A percentile compares a stretch with the other conserved stretches of the same genome.
phyloP scores from a whole-genome alignment of 2,329 filamentous ascomycete species.

The Diaporthe amygdali region DNA sequence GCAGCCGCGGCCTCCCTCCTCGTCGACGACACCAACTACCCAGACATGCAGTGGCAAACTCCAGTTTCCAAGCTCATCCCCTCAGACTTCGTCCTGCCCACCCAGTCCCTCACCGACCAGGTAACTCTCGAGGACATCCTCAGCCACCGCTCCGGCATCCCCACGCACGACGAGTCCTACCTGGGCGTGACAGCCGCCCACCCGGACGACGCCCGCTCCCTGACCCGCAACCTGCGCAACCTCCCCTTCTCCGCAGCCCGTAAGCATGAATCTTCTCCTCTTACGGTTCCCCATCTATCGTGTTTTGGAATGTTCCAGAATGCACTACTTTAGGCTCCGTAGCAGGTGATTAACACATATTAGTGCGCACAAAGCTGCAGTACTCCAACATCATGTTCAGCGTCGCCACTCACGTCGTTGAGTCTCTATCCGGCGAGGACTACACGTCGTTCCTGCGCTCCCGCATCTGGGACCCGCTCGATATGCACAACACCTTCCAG shows the following conservation, averaged over 20 bases:
- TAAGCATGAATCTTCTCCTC: no score
- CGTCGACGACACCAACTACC: not conserved
- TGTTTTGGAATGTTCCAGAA: no score
- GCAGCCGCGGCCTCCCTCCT: not conserved
- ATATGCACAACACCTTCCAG: not conserved
- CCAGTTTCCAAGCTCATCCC: not conserved
- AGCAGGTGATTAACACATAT: no score
- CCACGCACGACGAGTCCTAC: conserved; percentile 10
- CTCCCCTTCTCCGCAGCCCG: not conserved
- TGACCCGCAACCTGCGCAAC: conserved; percentile 4
- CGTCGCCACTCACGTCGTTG: not conserved
- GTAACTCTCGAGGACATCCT: conserved; percentile 2
- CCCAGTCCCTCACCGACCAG: not conserved
- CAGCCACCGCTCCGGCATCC: conserved; percentile 7
- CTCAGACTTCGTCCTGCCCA: not conserved
- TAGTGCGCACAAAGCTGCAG: not conserved
- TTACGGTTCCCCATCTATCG: no score
- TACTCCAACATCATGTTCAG: conserved; percentile 13
- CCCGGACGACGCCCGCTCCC: not conserved
- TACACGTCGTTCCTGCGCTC: not conserved
- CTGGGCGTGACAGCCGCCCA: not conserved
- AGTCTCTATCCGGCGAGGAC: not conserved
- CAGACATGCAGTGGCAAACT: not conserved
- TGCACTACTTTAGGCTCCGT: no score
- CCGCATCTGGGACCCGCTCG: not conserved